phyloP scores from a whole-genome alignment of 345 rosid species.

The Turnera subulata region DNA sequence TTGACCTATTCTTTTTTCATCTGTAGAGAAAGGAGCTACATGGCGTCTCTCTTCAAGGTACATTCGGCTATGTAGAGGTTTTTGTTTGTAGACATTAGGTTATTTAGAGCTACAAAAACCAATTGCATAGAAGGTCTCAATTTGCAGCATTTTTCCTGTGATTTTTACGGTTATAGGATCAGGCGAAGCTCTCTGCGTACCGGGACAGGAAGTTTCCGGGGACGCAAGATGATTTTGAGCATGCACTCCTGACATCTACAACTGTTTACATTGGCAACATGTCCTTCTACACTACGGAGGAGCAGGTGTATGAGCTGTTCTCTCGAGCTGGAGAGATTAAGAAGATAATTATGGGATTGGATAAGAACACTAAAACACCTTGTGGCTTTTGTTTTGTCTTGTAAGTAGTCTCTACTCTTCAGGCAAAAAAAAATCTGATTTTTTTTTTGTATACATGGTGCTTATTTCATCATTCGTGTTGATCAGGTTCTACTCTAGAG shows the following conservation, averaged over 20 bases:
- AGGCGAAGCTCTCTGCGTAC: conserved; percentile 73
- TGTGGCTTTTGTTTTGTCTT: conserved; percentile 93
- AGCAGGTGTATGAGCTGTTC: conserved; percentile 96
- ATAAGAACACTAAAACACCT: conserved; percentile 92
- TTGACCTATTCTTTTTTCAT: no score
- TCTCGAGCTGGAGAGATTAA: conserved; percentile 90
- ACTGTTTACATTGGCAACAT: conserved; percentile 90
- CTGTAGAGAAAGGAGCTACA: no score
- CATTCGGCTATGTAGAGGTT: neutral
- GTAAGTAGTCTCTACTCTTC: conserved; percentile 42
- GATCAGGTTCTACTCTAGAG: conserved; percentile 85
- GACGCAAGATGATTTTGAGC: conserved; percentile 83
- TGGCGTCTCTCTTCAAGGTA: neutral
- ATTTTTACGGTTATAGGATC: conserved; percentile 45
- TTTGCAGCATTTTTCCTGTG: neutral
- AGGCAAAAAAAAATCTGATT: no score
- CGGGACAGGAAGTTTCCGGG: conserved; percentile 81
- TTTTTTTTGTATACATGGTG: neutral
- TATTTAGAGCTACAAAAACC: no score
- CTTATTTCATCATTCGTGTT: neutral
- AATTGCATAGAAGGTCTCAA: no score
- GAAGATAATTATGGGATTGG: conserved; percentile 97
- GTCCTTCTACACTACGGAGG: conserved; percentile 96
- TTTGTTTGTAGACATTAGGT: no score
- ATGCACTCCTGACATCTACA: conserved; percentile 55